Evolutionary conservation across 176 grass and related monocot genomes (phyloP).

Genomic region (Eleusine coracana): DNA sequence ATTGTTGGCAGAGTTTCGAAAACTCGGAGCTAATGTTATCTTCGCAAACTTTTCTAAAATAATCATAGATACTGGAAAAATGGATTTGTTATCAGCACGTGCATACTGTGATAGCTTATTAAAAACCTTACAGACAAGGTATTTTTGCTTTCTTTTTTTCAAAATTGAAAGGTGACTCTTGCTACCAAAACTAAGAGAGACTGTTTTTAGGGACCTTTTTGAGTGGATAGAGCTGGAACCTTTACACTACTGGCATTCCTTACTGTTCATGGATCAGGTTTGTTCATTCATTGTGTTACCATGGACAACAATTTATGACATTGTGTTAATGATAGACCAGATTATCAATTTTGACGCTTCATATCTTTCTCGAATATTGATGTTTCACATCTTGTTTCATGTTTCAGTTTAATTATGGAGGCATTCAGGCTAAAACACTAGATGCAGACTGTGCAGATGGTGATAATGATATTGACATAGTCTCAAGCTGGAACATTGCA

Average conservation of each 20-base stretch:
- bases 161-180: constrained; percentile 12
- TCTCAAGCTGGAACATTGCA: constrained; percentile 96
- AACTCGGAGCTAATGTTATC: constrained; percentile 86
- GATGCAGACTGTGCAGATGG: constrained; percentile 38
- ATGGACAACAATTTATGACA: background rate
- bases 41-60: constrained; percentile 97
- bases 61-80: constrained; percentile 97
- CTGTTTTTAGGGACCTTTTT: constrained; percentile 81
- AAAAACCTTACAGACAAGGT: constrained; percentile 97
- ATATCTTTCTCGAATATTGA: background rate
- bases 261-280: constrained; percentile 97
- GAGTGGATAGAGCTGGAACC: constrained; percentile 99
- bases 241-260: constrained; percentile 90
- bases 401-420: constrained; percentile 89
- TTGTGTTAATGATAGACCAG: background rate
- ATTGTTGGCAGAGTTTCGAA: constrained; percentile 73
- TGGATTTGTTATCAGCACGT: constrained; percentile 70
- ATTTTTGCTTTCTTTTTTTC: constrained; percentile 18
- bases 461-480: constrained; percentile 74
- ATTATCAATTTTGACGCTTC: constrained; percentile 32
- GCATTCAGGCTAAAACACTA: constrained; percentile 76
- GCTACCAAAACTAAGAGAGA: constrained; percentile 32
- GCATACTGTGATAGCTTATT: constrained; percentile 91
- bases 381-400: constrained; percentile 33
- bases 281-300: constrained; percentile 34